phyloP scores from a whole-genome alignment of 2,329 filamentous ascomycete species.

The Cercospora brassicicola region DNA sequence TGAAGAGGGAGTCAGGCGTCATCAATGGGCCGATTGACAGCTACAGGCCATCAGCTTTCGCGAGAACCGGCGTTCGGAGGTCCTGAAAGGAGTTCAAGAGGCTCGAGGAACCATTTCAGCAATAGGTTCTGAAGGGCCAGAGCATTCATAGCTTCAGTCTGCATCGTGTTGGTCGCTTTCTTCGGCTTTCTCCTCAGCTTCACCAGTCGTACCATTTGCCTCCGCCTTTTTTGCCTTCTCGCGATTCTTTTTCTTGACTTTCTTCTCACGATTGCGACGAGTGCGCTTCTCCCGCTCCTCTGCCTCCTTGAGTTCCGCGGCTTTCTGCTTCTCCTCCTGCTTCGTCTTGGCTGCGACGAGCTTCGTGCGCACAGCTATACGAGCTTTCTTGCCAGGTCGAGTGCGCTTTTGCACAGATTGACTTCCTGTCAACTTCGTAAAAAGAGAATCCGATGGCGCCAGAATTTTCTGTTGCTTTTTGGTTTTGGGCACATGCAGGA shows the following conservation, averaged over 20 bases:
- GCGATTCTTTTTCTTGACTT: conserved; percentile 38
- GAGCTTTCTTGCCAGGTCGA: conserved; percentile 37
- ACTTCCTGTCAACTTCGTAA: conserved; percentile 8
- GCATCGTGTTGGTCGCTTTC: neutral
- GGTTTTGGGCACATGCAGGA: conserved; percentile 22
- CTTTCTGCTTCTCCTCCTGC: conserved; percentile 27
- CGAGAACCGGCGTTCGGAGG: neutral
- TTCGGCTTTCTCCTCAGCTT: neutral
- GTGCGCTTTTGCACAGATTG: conserved; percentile 28
- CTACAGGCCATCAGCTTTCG: neutral
- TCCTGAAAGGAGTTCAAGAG: neutral
- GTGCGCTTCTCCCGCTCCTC: conserved; percentile 39
- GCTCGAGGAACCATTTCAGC: neutral
- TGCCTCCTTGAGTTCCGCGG: conserved; percentile 34
- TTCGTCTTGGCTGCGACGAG: conserved; percentile 25
- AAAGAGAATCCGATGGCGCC: conserved; percentile 7
- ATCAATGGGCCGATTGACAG: neutral
- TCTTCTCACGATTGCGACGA: conserved; percentile 39
- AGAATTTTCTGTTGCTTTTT: conserved; percentile 18
- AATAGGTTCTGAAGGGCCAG: neutral
- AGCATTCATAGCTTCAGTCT: neutral
- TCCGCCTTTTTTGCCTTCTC: conserved; percentile 40
- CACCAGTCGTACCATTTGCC: neutral
- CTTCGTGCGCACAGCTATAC: conserved; percentile 34
- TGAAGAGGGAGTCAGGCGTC: neutral